Evolutionary conservation across 1,284 basidiomycete genomes (phyloP), one percentile per base, ranked within the genome.

Genomic region (Rugosomyces carneus): DNA sequence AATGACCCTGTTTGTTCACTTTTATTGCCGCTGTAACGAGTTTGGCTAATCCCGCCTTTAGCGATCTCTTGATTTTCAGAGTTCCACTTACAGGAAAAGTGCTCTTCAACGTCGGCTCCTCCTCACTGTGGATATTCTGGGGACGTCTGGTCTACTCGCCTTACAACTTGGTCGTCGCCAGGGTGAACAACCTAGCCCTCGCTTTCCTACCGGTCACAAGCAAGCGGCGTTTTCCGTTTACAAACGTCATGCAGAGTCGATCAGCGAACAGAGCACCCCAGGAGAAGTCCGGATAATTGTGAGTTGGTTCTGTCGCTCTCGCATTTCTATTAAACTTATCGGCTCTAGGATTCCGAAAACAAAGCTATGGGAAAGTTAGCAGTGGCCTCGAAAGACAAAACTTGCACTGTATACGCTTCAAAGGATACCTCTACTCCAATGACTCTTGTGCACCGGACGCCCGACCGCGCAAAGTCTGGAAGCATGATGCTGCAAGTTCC

Each of bases 401-500:
- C 62, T 0, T 76, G 76, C 54, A 64, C 72, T 18, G 60, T 84
- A 41, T 75, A 76, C 51, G 82, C 80, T 3, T 81, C 81, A 1
- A 66, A 72, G 40, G 63, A 64, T 18, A 72, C 76, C 42, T 62
- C 62, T 41, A 82, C 81, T 1, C 67, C 70, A 53, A 66, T 84
- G 52, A 72, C 67, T 54, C 65, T 81, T 42, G 67, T 76, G n/a
- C 5, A 18, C 6, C 26, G 16, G 1, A 18, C 19, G n/a, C 42
- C 54, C 26, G 45, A 48, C 21, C 42, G 16, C 21, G 43, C 41
- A n/a, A 34, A 34, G 13, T 49, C 57, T 8, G 54, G 55, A 41
- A 59, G 55, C 32, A 75, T 81, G 18, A 62, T 59, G 1, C 61
- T 86, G 20, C 66, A 69, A 53, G 58, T 76, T 23, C 21, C n/a